phyloP scores from a whole-genome alignment of 768 basidiomycete species.

The Lactifluus volemus region DNA sequence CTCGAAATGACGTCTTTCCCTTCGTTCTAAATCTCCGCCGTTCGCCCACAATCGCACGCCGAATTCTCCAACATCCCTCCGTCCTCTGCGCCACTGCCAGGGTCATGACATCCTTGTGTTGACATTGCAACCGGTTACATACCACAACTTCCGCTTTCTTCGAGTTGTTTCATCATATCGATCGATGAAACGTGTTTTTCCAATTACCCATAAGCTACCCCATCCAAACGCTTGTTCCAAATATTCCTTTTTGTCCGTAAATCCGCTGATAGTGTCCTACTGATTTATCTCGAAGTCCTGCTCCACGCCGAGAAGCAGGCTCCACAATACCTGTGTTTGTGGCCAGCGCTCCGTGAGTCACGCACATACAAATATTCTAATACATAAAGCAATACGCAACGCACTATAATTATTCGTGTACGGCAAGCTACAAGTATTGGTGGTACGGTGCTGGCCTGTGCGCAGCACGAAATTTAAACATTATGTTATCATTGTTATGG shows the following conservation, averaged over 20 bases:
- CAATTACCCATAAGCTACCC: background rate
- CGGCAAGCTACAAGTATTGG: no score
- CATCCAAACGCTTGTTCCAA: background rate
- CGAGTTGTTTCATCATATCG: background rate
- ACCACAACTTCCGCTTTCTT: background rate
- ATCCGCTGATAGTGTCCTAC: background rate
- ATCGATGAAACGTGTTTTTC: background rate
- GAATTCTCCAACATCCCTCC: background rate
- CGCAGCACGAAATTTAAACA: background rate
- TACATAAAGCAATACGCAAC: background rate
- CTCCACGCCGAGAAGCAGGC: constrained; percentile 4
- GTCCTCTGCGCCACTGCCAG: background rate
- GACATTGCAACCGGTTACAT: background rate
- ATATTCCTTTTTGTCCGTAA: background rate
- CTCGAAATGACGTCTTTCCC: no score
- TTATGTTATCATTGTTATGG: background rate
- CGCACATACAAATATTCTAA: background rate
- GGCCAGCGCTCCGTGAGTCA: constrained; percentile 11
- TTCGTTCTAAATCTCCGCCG: no score
- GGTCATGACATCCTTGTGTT: background rate
- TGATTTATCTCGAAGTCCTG: constrained; percentile 3
- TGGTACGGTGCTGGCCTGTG: background rate
- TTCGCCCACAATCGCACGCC: background rate
- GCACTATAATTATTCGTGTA: no score
- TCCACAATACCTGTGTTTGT: background rate